These are phyloP conservation scores for Solanum appendiculatum DNA, from an alignment of 257 asterid species.

Conservation along the genomic window DNA sequence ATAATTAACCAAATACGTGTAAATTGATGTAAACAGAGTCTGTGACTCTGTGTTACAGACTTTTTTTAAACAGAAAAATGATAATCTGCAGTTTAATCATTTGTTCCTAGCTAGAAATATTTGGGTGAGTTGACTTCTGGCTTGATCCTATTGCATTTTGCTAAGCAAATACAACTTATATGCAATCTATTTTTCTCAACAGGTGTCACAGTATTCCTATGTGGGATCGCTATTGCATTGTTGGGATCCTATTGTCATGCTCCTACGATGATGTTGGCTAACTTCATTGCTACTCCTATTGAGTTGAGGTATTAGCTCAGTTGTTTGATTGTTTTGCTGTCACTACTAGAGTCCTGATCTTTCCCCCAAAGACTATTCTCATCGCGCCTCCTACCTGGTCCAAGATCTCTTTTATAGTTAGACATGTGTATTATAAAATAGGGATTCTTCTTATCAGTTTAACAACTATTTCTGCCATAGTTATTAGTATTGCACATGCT, in stretches of 20 bases:
- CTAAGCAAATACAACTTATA: background rate
- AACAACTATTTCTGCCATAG: background rate
- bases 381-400: background rate
- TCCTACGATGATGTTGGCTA: constrained; percentile 88
- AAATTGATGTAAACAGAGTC: background rate
- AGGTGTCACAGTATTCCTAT: constrained; percentile 87
- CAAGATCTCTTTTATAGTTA: background rate
- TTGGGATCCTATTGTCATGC: constrained; percentile 78
- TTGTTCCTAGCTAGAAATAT: background rate
- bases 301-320: constrained; percentile 50
- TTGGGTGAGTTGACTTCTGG: background rate
- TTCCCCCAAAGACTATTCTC: background rate
- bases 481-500: background rate
- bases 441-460: background rate
- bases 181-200: constrained; percentile 1
- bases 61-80: background rate
- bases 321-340: background rate
- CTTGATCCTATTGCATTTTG: background rate
- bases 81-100: background rate
- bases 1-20: background rate
- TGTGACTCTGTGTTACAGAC: background rate
- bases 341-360: background rate
- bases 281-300: constrained; percentile 79
- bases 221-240: constrained; percentile 72
- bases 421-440: background rate